Base-by-base conservation (phyloP, 2,329 filamentous ascomycete species). In the Phyllosticta citribraziliensis region DNA sequence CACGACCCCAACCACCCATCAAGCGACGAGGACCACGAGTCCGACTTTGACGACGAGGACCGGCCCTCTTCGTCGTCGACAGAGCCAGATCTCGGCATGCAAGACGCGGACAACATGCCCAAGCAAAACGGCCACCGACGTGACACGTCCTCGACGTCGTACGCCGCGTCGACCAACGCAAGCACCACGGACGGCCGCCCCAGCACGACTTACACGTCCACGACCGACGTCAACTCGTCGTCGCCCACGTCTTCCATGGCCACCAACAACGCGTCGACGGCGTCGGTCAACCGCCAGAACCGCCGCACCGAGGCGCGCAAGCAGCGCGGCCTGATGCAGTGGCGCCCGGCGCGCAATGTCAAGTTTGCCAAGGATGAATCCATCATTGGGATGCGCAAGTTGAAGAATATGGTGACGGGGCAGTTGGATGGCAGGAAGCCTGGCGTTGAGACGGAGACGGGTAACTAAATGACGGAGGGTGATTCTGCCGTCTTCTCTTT, bases 241-340 rank as follows among this genome's bases (percentile, higher is more conserved):
- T 56, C 59, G 24, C 27, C 50, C 25, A 51, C 52, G 9, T 52
- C 52, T 2, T 24, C 62, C 40, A 54, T 55, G 24, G 66, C 66
- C 9, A 60, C 65, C 1, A 70, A 58, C 61, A 73, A 67, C 50
- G 66, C 47, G n/a, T 63, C 60, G 10, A 55, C 63, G 70, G 85
- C 85, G 70, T 81, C 87, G 22, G 84, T 88, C 71, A 85, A 84
- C 67, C 79, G 80, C 61, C 82, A 85, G 64, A 90, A 87, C 70
- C 84, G 88, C 64, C 85, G 88, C 55, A 76, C 78, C 54, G 80
- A 97, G 71, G 88, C 92, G 72, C 84, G 92, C 0, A 91, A 92
- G 75, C 91, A 97, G 67, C 82, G 92, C 11, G 93, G 93, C 0
- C 69, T 96, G 70, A 96, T 97, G 90, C 93, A 97, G 73, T 97